phyloP scores from a whole-genome alignment of 169 alveolate species.

The Cryptosporidium ubiquitum region DNA sequence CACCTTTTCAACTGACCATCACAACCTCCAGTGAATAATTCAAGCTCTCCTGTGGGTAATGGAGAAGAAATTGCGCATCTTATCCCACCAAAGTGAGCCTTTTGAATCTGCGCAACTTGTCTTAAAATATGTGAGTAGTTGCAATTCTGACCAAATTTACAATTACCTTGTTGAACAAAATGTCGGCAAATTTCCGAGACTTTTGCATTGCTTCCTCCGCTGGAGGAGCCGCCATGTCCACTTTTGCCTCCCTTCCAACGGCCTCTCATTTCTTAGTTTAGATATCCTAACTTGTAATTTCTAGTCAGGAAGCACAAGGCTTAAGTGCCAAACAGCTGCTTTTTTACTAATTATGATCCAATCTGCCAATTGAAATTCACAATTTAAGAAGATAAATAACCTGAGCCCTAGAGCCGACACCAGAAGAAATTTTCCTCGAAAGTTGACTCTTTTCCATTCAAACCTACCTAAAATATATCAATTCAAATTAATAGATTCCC shows the following conservation, averaged over 20 bases:
- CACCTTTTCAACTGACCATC: slow-evolving; percentile 68
- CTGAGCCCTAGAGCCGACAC: not conserved
- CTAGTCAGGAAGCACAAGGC: not conserved
- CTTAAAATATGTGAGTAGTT: slow-evolving; percentile 63
- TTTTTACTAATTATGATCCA: not conserved
- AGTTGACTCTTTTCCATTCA: slow-evolving; percentile 8
- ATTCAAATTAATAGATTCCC: not conserved
- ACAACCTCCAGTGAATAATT: slow-evolving; percentile 71
- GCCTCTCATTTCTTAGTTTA: slow-evolving; percentile 34
- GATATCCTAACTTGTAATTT: not conserved
- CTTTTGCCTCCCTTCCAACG: slow-evolving; percentile 74
- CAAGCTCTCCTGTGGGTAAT: slow-evolving; percentile 68
- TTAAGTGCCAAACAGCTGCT: not conserved
- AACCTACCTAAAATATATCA: slow-evolving; percentile 19
- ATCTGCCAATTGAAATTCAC: not conserved
- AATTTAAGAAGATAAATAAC: not conserved
- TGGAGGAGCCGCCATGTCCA: slow-evolving; percentile 37
- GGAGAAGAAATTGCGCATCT: slow-evolving; percentile 73
- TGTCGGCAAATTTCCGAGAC: slow-evolving; percentile 68
- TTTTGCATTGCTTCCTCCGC: slow-evolving; percentile 37
- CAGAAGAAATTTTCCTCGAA: not conserved
- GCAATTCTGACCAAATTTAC: slow-evolving; percentile 59
- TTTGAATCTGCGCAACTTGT: slow-evolving; percentile 57
- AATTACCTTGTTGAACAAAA: slow-evolving; percentile 71
- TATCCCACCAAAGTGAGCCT: slow-evolving; percentile 70